Conservation (phyloP, 768 basidiomycete species). For the Mycena amicta region DNA sequence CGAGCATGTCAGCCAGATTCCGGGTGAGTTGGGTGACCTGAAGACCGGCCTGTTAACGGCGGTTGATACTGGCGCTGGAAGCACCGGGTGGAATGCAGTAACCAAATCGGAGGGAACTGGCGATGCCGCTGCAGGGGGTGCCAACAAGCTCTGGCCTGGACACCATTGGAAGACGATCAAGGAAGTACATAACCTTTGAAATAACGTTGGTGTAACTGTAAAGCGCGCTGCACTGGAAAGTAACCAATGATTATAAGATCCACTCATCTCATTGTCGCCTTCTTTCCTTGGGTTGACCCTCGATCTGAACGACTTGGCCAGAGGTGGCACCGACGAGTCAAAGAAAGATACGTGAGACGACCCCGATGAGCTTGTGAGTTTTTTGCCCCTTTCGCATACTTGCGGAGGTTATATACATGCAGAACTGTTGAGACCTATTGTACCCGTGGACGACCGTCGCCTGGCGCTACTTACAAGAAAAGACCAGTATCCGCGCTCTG, state of each 20-base stretch:
- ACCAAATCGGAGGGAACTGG: slow-evolving; percentile 12
- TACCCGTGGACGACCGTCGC: too few species aligned
- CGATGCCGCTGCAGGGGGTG: slow-evolving; percentile 17
- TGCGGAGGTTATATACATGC: slow-evolving; percentile 76
- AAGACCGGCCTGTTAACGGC: slow-evolving; percentile 1
- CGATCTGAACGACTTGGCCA: slow-evolving; percentile 65
- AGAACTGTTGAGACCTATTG: too few species aligned
- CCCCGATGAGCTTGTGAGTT: slow-evolving; percentile 87
- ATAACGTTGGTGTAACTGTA: neutral
- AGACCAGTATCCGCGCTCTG: too few species aligned
- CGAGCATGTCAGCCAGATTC: slow-evolving; percentile 18
- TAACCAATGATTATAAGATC: slow-evolving; percentile 29
- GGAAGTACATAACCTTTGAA: slow-evolving; percentile 11
- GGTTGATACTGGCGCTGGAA: slow-evolving; percentile 17
- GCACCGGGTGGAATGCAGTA: slow-evolving; percentile 21
- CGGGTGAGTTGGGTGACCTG: slow-evolving; percentile 1
- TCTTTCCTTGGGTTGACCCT: slow-evolving; percentile 47
- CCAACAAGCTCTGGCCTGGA: slow-evolving; percentile 23
- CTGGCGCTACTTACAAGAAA: too few species aligned
- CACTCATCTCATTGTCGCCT: slow-evolving; percentile 35
- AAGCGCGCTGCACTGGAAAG: neutral
- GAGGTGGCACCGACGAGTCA: slow-evolving; percentile 66
- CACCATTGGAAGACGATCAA: slow-evolving; percentile 26
- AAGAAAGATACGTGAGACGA: slow-evolving; percentile 76
- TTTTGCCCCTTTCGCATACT: slow-evolving; percentile 78